Conservation (phyloP, 345 rosid genomes). For the Crucihimalaya himalaica region DNA sequence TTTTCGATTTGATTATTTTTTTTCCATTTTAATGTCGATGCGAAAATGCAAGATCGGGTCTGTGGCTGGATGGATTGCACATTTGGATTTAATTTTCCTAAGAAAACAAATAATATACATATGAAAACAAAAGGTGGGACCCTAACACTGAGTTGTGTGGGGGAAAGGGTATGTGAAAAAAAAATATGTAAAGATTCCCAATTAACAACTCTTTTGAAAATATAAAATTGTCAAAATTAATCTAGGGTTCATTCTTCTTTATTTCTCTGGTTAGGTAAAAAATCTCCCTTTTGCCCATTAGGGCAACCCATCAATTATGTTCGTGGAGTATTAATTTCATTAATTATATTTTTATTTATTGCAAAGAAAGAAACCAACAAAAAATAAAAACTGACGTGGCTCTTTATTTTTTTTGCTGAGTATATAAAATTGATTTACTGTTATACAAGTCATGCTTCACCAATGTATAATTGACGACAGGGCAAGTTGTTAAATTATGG, state of each 20-base stretch:
- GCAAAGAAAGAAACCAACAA: neutral
- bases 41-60: constrained; percentile 25
- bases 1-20: neutral
- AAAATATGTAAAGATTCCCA: constrained; percentile 25
- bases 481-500: constrained; percentile 2
- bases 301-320: neutral
- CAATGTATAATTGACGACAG: neutral
- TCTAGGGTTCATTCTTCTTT: neutral
- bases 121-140: constrained; percentile 6
- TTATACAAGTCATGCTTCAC: constrained; percentile 4
- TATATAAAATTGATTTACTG: neutral
- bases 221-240: neutral
- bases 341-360: neutral
- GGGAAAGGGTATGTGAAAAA: constrained; percentile 2
- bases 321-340: neutral
- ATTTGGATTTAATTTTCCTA: neutral
- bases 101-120: neutral
- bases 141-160: constrained; percentile 24
- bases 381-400: constrained; percentile 15
- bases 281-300: constrained; percentile 1
- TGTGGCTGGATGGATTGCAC: constrained; percentile 12
- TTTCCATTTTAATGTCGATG: constrained; percentile 19
- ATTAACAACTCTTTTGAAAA: neutral
- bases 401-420: neutral
- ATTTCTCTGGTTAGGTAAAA: constrained; percentile 13